These are phyloP conservation scores for Blastomyces parvus DNA, from an alignment of 2,329 filamentous ascomycete species.

Conservation along the genomic window DNA sequence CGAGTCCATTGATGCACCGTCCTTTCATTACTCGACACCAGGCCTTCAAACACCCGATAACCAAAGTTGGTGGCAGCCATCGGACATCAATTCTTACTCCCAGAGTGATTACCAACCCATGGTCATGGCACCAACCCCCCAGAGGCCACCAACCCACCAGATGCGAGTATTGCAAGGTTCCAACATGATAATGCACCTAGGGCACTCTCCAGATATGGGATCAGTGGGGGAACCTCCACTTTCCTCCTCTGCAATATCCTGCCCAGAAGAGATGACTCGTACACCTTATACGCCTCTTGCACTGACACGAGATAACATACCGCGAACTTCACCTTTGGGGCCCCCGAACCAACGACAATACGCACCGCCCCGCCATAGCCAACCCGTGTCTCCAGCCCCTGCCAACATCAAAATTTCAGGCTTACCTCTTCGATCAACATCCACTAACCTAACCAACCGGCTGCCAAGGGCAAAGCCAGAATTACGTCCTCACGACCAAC, in stretches of 20 bases:
- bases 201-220: constrained; percentile 28
- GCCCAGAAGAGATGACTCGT: constrained; percentile 7
- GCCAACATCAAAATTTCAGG: constrained; percentile 2
- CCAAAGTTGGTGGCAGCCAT: constrained; percentile 32
- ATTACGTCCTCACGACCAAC: constrained; percentile 1
- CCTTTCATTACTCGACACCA: constrained; percentile 30
- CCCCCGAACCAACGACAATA: constrained; percentile 1
- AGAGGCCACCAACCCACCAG: constrained; percentile 23
- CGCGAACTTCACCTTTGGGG: constrained; percentile 9
- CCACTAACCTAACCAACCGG: constrained; percentile 15
- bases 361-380: constrained; percentile 8
- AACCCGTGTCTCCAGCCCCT: constrained; percentile 9
- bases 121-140: constrained; percentile 27
- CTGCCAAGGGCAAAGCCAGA: constrained; percentile 21
- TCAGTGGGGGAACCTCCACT: constrained; percentile 24
- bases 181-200: constrained; percentile 34
- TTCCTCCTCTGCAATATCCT: constrained; percentile 12
- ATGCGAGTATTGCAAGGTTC: constrained; percentile 29
- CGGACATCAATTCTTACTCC: constrained; percentile 29
- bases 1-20: constrained; percentile 29
- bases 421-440: constrained; percentile 5
- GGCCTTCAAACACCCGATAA: constrained; percentile 30
- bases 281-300: constrained; percentile 9
- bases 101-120: constrained; percentile 28
- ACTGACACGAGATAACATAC: constrained; percentile 1